phyloP scores from a whole-genome alignment of 345 rosid species.

The Salix dunnii region DNA sequence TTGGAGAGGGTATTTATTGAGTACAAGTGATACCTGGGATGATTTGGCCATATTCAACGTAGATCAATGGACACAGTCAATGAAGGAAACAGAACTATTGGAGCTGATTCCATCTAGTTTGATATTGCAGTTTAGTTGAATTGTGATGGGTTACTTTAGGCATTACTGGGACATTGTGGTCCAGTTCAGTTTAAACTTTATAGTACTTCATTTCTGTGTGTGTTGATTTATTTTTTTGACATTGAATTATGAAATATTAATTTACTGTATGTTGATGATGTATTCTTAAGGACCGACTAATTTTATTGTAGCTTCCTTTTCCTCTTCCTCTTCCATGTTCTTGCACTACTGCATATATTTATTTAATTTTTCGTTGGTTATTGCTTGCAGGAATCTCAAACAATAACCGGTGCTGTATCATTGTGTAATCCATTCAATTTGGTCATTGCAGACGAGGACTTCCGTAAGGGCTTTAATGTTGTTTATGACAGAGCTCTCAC shows the following conservation, averaged over 20 bases:
- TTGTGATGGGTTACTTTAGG: neutral
- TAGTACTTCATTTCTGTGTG: neutral
- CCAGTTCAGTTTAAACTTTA: neutral
- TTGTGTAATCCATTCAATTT: constrained; percentile 93
- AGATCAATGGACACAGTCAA: too few species aligned
- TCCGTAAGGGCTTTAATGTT: constrained; percentile 86
- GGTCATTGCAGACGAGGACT: constrained; percentile 86
- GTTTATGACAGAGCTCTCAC: constrained; percentile 80
- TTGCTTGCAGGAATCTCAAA: constrained; percentile 58
- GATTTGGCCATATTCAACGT: neutral
- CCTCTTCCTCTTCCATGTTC: neutral
- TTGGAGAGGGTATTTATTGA: neutral
- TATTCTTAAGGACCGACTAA: neutral
- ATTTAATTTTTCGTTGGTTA: constrained; percentile 7
- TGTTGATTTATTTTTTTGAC: neutral
- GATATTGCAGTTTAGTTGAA: too few species aligned
- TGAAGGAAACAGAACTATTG: neutral
- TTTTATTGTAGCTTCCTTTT: too few species aligned
- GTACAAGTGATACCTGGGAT: neutral
- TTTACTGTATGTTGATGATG: neutral
- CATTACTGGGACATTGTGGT: neutral
- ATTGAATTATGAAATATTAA: neutral
- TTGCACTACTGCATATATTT: neutral
- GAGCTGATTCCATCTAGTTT: too few species aligned
- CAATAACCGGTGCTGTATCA: constrained; percentile 75